phyloP scores from a whole-genome alignment of 2,329 filamentous ascomycete species.

The Trichoderma oligosporum region DNA sequence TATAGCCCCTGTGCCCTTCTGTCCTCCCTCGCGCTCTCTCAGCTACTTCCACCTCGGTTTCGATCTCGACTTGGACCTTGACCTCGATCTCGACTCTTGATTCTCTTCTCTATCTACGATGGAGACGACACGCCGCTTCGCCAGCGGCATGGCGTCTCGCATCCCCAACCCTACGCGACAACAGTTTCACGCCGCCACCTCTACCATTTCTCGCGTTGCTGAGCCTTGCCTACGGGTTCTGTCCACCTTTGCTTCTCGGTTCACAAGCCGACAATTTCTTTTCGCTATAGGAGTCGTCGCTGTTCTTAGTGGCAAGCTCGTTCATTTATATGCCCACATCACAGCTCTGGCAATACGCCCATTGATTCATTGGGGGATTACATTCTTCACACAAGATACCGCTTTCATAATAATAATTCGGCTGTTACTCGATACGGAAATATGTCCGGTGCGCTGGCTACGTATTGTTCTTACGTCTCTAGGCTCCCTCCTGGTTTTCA shows the following conservation, averaged over 20 bases:
- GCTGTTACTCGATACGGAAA: conserved; percentile 28
- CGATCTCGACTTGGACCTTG: not conserved
- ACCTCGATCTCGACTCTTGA: not conserved
- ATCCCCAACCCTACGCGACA: conserved; percentile 4
- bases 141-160: conserved; percentile 18
- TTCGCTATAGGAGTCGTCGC: conserved; percentile 33
- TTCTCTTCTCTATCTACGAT: not conserved
- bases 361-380: conserved; percentile 32
- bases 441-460: conserved; percentile 24
- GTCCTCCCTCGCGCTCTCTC: not conserved
- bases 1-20: conserved; percentile 5
- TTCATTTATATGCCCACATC: conserved; percentile 34
- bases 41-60: not conserved
- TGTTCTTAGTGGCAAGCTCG: conserved; percentile 31
- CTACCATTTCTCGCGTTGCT: not conserved
- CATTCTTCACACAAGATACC: conserved; percentile 36
- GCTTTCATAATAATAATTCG: conserved; percentile 32
- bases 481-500: conserved; percentile 26
- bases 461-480: conserved; percentile 21
- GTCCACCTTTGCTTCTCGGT: conserved; percentile 23
- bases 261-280: conserved; percentile 31
- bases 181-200: not conserved
- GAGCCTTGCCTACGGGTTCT: conserved; percentile 16
- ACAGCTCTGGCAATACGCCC: conserved; percentile 30
- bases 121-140: conserved; percentile 14